Percentiles rank a stretch among this genome's conserved stretches.
Conservation (phyloP, 371 early-diverging fungal species). For the Umbelopsis sp. region DNA sequence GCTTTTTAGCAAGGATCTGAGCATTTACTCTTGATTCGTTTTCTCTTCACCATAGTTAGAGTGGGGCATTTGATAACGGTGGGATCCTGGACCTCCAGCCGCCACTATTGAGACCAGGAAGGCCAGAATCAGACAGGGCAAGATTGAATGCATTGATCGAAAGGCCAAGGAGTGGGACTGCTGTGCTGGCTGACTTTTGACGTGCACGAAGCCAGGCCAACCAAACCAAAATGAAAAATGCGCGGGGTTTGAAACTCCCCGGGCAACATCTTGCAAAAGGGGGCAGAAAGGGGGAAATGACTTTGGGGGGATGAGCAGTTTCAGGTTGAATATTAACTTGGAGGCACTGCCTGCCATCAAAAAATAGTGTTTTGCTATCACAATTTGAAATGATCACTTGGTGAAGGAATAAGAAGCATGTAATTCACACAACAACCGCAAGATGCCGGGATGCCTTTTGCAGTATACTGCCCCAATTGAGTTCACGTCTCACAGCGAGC, state of each 20-base stretch:
- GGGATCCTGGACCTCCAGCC: background rate
- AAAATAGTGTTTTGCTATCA: too few species aligned
- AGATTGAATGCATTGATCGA: background rate
- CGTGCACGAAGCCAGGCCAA: background rate
- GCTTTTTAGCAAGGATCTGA: background rate
- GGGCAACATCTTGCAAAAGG: constrained; percentile 6
- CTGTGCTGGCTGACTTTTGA: background rate
- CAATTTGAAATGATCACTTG: background rate
- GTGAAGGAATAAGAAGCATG: background rate
- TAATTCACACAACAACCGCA: too few species aligned
- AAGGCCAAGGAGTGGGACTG: background rate
- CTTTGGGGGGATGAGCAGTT: background rate
- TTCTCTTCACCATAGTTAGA: constrained; percentile 40
- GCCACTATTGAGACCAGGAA: background rate
- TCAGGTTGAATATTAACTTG: background rate
- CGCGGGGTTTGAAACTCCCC: background rate
- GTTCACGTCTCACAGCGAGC: too few species aligned
- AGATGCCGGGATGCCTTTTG: background rate
- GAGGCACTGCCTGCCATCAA: background rate
- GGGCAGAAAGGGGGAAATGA: background rate
- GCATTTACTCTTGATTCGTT: constrained; percentile 32
- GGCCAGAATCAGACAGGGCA: background rate
- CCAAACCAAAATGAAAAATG: background rate
- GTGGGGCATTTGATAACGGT: constrained; percentile 21
- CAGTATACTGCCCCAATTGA: too few species aligned